These are phyloP conservation scores for Colletotrichum chlorophyti DNA, from an alignment of 2,329 filamentous ascomycete genomes.

Conservation along the genomic window DNA sequence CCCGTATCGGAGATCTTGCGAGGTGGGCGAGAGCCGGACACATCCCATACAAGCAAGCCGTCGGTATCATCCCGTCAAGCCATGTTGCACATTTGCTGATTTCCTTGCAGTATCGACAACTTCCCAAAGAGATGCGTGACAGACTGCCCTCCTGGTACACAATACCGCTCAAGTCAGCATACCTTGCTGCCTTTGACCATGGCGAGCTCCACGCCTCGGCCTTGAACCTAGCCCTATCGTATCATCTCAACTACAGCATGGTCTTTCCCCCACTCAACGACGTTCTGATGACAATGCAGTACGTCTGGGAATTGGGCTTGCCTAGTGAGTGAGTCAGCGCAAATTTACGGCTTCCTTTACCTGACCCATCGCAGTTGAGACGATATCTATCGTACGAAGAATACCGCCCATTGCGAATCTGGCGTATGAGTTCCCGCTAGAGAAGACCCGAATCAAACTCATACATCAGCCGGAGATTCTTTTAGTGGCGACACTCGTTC, in stretches of 20 bases:
- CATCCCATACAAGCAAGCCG: conserved; percentile 75
- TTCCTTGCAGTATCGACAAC: conserved; percentile 52
- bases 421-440: conserved; percentile 63
- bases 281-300: conserved; percentile 71
- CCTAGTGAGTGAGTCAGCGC: conserved; percentile 77
- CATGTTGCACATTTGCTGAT: not conserved
- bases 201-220: conserved; percentile 71
- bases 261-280: conserved; percentile 76
- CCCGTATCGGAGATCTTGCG: conserved; percentile 76
- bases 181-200: conserved; percentile 48
- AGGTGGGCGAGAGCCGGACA: conserved; percentile 72
- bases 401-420: conserved; percentile 59
- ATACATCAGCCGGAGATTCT: conserved; percentile 77
- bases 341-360: not conserved
- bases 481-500: conserved; percentile 72
- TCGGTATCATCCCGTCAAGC: conserved; percentile 44
- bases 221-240: conserved; percentile 67
- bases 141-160: conserved; percentile 69
- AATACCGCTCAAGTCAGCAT: conserved; percentile 60
- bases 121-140: conserved; percentile 71
- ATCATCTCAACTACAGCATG: conserved; percentile 72
- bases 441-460: conserved; percentile 50
- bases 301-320: conserved; percentile 74
- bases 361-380: conserved; percentile 29
- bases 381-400: conserved; percentile 56